These are phyloP conservation scores for Leptographium procerum DNA, from an alignment of 2,329 filamentous ascomycete species.

Conservation along the genomic window DNA sequence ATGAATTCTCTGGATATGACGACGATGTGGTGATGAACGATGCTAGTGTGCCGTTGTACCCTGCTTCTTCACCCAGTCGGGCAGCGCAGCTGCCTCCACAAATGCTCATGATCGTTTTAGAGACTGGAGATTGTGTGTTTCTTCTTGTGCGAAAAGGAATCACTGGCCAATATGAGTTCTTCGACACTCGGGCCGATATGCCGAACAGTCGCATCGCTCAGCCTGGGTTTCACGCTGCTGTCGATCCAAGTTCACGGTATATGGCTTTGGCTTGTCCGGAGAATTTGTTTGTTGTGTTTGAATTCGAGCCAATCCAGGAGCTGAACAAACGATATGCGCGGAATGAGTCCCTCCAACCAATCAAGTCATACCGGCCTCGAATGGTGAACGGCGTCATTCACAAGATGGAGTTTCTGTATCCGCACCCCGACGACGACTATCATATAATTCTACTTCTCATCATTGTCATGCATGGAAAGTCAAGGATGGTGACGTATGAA, in stretches of 20 bases:
- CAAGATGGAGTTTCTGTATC: slow-evolving; percentile 77
- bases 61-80: background rate
- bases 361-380: slow-evolving; percentile 35
- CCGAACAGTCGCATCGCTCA: slow-evolving; percentile 45
- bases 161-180: slow-evolving; percentile 44
- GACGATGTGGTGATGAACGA: slow-evolving; percentile 4
- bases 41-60: background rate
- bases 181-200: slow-evolving; percentile 45
- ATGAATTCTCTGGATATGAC: background rate
- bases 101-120: slow-evolving; percentile 64
- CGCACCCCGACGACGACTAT: slow-evolving; percentile 51
- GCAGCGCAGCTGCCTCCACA: slow-evolving; percentile 55
- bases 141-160: slow-evolving; percentile 48
- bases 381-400: slow-evolving; percentile 62
- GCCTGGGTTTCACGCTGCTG: slow-evolving; percentile 55
- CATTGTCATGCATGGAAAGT: slow-evolving; percentile 33
- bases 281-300: slow-evolving; percentile 59
- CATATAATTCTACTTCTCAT: slow-evolving; percentile 69
- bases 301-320: slow-evolving; percentile 45
- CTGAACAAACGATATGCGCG: slow-evolving; percentile 38
- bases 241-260: slow-evolving; percentile 65
- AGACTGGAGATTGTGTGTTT: slow-evolving; percentile 64
- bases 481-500: slow-evolving; percentile 46
- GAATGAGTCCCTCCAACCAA: slow-evolving; percentile 40
- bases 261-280: slow-evolving; percentile 61